A percentile compares a stretch with the other conserved stretches of the same genome.
phyloP scores from a whole-genome alignment of 129 eudicot genomes.

The Heracleum sosnowskyi region DNA sequence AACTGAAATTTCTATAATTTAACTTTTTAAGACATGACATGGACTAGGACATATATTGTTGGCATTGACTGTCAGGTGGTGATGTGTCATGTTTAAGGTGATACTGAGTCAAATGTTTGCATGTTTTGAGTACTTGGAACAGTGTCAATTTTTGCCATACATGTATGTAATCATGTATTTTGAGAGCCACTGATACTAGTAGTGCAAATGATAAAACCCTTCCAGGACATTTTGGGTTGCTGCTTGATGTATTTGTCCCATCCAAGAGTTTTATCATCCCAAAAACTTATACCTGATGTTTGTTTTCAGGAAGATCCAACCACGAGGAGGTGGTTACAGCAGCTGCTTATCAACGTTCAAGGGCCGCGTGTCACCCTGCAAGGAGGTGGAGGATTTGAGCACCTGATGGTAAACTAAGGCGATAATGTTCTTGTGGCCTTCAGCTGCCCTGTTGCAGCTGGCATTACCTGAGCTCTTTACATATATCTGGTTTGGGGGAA shows the following conservation, averaged over 20 bases:
- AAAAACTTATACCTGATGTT: not conserved
- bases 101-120: not conserved
- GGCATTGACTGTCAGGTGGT: not conserved
- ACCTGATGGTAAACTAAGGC: slow-evolving; percentile 45
- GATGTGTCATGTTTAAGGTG: not conserved
- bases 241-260: slow-evolving; percentile 48
- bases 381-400: slow-evolving; percentile 80
- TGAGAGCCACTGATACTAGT: not conserved
- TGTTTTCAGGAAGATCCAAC: slow-evolving; percentile 76
- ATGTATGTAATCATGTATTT: not conserved
- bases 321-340: slow-evolving; percentile 82
- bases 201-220: not conserved
- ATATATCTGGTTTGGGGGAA: not conserved
- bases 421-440: not conserved
- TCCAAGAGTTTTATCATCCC: not conserved
- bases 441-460: not conserved
- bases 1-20: not conserved
- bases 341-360: slow-evolving; percentile 72
- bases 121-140: not conserved
- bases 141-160: not conserved
- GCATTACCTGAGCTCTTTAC: not conserved
- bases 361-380: slow-evolving; percentile 71
- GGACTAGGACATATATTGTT: not conserved
- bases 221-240: slow-evolving; percentile 62
- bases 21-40: not conserved